Percentiles rank a stretch among this genome's conserved stretches.
Conservation (phyloP, 257 asterid genomes). For the Asclepias syriaca region DNA sequence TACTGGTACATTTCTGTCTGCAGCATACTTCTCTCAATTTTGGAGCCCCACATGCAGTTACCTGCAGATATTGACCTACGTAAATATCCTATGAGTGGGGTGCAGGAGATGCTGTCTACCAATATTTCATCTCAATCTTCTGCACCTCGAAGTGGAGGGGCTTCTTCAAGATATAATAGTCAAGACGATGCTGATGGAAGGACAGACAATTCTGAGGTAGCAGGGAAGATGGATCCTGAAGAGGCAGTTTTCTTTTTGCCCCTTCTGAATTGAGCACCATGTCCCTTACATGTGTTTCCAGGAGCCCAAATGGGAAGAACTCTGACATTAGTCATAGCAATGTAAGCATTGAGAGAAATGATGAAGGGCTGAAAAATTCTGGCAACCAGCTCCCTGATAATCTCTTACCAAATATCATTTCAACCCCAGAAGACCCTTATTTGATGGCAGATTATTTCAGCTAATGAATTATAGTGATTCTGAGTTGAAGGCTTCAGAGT, state of each 20-base stretch:
- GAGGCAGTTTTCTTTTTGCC: slow-evolving; percentile 83
- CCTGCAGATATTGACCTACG: slow-evolving; percentile 71
- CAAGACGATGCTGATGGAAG: slow-evolving; percentile 60
- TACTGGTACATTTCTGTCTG: slow-evolving; percentile 27
- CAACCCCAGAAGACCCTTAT: slow-evolving; percentile 40
- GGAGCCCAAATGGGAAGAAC: slow-evolving; percentile 36
- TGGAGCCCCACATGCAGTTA: slow-evolving; percentile 86
- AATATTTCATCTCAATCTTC: slow-evolving; percentile 36
- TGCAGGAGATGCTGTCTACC: slow-evolving; percentile 37
- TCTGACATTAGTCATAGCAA: slow-evolving; percentile 35
- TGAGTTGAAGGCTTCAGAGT: slow-evolving; percentile 90
- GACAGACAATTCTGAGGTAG: slow-evolving; percentile 40
- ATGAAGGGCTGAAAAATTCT: slow-evolving; percentile 23
- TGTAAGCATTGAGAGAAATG: slow-evolving; percentile 32
- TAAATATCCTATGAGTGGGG: slow-evolving; percentile 43
- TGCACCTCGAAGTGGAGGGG: slow-evolving; percentile 36
- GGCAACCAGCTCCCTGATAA: slow-evolving; percentile 28
- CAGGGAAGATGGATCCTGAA: slow-evolving; percentile 58
- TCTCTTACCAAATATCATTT: slow-evolving; percentile 28
- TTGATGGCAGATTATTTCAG: slow-evolving; percentile 67
- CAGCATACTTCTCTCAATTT: slow-evolving; percentile 93
- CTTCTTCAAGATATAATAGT: slow-evolving; percentile 38
- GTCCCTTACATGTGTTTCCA: slow-evolving; percentile 53
- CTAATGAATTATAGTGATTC: slow-evolving; percentile 69
- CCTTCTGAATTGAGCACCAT: slow-evolving; percentile 65